A percentile compares a stretch with the other conserved stretches of the same genome.
These are phyloP conservation scores for Backusella circina DNA, from an alignment of 192 early-diverging fungal species.

Conservation along the genomic window DNA sequence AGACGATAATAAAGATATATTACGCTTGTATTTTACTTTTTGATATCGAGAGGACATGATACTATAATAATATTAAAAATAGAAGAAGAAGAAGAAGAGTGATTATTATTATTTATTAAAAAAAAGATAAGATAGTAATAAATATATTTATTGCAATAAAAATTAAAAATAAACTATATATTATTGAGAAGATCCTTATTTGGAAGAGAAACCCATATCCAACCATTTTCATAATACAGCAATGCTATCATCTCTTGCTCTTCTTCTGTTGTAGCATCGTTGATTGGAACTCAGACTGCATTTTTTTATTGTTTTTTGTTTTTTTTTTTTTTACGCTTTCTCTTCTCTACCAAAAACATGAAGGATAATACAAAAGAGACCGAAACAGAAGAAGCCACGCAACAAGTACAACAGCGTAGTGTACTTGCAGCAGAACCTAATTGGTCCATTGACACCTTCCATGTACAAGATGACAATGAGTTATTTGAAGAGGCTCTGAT, in stretches of 20 bases:
- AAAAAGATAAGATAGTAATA: not conserved
- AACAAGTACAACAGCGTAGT: not conserved
- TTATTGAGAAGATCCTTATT: not conserved
- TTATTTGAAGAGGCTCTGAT: constrained; percentile 64
- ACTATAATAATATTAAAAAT: not conserved
- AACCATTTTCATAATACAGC: not conserved
- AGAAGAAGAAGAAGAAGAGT: not conserved
- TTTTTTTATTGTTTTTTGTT: not conserved
- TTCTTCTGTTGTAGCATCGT: not conserved
- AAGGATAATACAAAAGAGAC: too few relatives aligned
- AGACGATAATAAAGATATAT: not conserved
- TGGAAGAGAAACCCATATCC: not conserved
- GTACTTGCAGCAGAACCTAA: constrained; percentile 5
- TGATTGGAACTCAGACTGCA: constrained; percentile 2
- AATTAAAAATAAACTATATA: not conserved
- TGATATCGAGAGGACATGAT: constrained; percentile 9
- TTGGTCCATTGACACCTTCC: constrained; percentile 23
- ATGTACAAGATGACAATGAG: constrained; percentile 34
- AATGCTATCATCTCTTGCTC: not conserved
- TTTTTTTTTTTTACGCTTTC: not conserved
- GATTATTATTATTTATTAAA: not conserved
- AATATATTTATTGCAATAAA: not conserved
- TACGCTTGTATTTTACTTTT: constrained; percentile 21
- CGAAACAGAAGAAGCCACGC: not conserved
- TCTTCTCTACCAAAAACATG: not conserved